Base-by-base conservation (phyloP, 1,284 basidiomycete genomes). In the Tremellales sp. region DNA sequence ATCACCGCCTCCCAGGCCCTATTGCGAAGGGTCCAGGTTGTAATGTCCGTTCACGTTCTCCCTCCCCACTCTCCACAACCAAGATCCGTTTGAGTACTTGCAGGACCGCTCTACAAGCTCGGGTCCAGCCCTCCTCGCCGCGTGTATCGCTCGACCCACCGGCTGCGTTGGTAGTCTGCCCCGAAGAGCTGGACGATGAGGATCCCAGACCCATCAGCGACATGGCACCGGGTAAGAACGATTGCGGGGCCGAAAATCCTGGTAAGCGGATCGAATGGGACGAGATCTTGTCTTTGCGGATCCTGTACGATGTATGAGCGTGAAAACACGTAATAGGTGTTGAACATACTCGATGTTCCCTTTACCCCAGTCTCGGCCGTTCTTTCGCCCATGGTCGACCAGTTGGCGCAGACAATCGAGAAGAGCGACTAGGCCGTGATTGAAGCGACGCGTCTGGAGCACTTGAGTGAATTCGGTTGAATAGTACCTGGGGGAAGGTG, bases 391-490 rank as follows among this genome's bases (percentile, higher is more conserved):
- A 63, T 84, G 83, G 47, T 94, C 91, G 70, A 88, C 84, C 33
- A 97, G 76, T 66, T 97, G 91, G 58, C 89, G 84, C 37, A 98
- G 77, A 67, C 93, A 97, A 56, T 97, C 92, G 40, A 99, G 79
- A 60, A 98, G 90, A 2, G 89, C 90, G 4, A 94, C 89, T 85
- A 98, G 94, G 2, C 87, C 96, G 57, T 87, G 83, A 73, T 97
- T 94, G 74, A 98, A 99, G 15, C 94, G 81, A 23, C 94, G 82
- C 64, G 96, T 96, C 68, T 97, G 93, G 37, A 97, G 77, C 15
- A 98, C 70, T 26, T 92, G 82, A 0, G 87, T 86, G 52, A 94
- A 35, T 12, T 48, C 51, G 62, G 64, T 0, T 67, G 79, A 57
- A 92, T 86, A 43, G 96, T 70, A 43, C 46, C 51, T 17, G 52